Percentiles rank a stretch among this genome's conserved stretches.
phyloP scores from a whole-genome alignment of 139 green algal genomes.

The Microglena sp. region DNA sequence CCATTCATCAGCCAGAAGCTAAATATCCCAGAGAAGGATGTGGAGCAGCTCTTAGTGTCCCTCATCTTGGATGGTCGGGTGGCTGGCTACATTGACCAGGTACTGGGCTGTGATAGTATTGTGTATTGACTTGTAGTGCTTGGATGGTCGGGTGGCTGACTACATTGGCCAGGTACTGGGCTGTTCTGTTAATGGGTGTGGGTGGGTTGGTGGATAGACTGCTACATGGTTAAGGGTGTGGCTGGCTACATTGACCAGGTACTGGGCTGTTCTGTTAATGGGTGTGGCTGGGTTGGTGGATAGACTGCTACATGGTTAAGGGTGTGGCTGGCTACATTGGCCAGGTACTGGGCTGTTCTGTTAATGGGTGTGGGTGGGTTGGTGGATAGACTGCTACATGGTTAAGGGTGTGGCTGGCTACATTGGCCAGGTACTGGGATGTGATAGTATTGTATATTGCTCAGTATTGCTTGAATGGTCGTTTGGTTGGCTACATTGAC shows the following conservation, averaged over 20 bases:
- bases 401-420: background rate
- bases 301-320: constrained; percentile 82
- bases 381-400: too few species aligned
- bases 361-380: background rate
- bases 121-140: background rate
- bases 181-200: too few species aligned
- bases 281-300: too few species aligned
- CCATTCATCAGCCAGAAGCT: constrained; percentile 81
- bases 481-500: constrained; percentile 83
- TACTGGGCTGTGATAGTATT: constrained; percentile 24
- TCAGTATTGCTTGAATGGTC: constrained; percentile 79
- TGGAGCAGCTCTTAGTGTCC: constrained; percentile 87
- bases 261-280: too few species aligned
- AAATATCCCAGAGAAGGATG: constrained; percentile 81
- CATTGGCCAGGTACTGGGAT: too few species aligned
- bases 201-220: too few species aligned
- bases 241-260: too few species aligned
- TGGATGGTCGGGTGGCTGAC: background rate
- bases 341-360: constrained; percentile 71
- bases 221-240: too few species aligned
- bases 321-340: constrained; percentile 83
- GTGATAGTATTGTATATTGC: too few species aligned
- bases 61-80: constrained; percentile 90
- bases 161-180: background rate
- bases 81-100: constrained; percentile 88